These are phyloP conservation scores for Termitomyces eurrhizus DNA, from an alignment of 768 basidiomycete species.

Conservation along the genomic window DNA sequence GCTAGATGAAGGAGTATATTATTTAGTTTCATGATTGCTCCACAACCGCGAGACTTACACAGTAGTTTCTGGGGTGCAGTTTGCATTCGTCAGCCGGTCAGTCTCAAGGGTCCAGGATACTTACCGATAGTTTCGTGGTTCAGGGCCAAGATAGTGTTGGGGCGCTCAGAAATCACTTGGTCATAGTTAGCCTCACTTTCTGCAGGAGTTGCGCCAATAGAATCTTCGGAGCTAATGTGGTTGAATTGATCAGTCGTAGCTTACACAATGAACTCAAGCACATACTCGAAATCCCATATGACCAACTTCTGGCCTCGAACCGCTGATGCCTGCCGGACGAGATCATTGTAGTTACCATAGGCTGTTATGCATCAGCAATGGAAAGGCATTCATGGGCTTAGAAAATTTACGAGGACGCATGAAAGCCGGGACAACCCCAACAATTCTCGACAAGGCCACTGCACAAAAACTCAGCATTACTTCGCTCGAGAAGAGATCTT, in stretches of 20 bases:
- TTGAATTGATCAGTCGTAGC: not conserved
- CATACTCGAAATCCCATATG: conserved; percentile 31
- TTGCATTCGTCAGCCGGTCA: not conserved
- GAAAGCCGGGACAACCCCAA: conserved; percentile 40
- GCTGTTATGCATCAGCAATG: conserved; percentile 19
- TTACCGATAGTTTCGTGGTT: conserved; percentile 40
- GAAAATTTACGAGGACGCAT: conserved; percentile 39
- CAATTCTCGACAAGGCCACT: conserved; percentile 39
- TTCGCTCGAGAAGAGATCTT: not conserved
- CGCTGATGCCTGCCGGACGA: conserved; percentile 35
- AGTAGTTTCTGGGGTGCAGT: conserved; percentile 27
- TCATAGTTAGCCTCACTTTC: conserved; percentile 31
- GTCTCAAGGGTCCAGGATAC: not conserved
- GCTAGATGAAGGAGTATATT: conserved; percentile 14
- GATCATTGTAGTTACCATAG: conserved; percentile 44
- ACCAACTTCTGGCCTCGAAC: conserved; percentile 33
- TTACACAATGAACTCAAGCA: not conserved
- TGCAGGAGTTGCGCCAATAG: conserved; percentile 28
- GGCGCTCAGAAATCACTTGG: conserved; percentile 22
- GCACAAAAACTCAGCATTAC: not conserved
- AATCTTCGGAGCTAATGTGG: conserved; percentile 33
- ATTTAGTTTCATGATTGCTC: not conserved
- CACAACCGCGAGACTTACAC: conserved; percentile 22
- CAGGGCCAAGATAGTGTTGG: conserved; percentile 33
- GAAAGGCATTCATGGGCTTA: not conserved